Conservation (phyloP, 768 basidiomycete species). For the Royoungia palumana region DNA sequence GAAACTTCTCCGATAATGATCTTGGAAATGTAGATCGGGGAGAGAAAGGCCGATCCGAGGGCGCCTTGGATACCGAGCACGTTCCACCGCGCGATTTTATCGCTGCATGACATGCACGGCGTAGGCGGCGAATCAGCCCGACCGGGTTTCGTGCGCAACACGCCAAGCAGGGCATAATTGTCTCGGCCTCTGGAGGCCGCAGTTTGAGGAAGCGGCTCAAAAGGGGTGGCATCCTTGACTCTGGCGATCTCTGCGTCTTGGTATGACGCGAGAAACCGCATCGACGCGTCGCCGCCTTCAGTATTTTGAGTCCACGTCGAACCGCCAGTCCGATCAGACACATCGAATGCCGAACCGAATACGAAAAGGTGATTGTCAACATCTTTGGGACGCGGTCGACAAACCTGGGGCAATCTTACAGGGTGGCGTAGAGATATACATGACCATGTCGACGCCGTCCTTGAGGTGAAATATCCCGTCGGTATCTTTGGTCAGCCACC, state of each 20-base stretch:
- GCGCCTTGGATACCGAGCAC: conserved; percentile 86
- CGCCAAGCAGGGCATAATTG: conserved; percentile 70
- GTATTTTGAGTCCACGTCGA: neutral
- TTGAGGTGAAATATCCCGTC: conserved; percentile 46
- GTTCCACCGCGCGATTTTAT: conserved; percentile 89
- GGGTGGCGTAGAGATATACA: conserved; percentile 78
- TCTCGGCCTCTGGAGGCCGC: conserved; percentile 70
- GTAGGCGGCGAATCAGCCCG: conserved; percentile 86
- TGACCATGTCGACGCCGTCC: conserved; percentile 46
- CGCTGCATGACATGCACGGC: conserved; percentile 87
- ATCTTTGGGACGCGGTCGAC: conserved; percentile 49
- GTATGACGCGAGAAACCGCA: conserved; percentile 64
- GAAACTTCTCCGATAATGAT: conserved; percentile 76
- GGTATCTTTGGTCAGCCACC: conserved; percentile 43
- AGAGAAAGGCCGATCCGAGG: conserved; percentile 51
- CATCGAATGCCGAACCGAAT: too few relatives aligned
- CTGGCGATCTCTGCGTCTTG: conserved; percentile 74
- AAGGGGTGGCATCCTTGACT: conserved; percentile 51
- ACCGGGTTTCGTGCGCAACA: conserved; percentile 91
- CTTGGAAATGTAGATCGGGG: conserved; percentile 60
- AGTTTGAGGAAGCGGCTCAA: conserved; percentile 34
- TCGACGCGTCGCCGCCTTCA: conserved; percentile 88
- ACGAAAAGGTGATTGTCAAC: conserved; percentile 1
- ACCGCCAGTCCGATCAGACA: too few relatives aligned
- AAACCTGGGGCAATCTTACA: conserved; percentile 37